Percentiles rank a stretch among this genome's conserved stretches.
These are phyloP conservation scores for Ogataea chonburiensis DNA, from an alignment of 805 yeast genomes.

Conservation along the genomic window DNA sequence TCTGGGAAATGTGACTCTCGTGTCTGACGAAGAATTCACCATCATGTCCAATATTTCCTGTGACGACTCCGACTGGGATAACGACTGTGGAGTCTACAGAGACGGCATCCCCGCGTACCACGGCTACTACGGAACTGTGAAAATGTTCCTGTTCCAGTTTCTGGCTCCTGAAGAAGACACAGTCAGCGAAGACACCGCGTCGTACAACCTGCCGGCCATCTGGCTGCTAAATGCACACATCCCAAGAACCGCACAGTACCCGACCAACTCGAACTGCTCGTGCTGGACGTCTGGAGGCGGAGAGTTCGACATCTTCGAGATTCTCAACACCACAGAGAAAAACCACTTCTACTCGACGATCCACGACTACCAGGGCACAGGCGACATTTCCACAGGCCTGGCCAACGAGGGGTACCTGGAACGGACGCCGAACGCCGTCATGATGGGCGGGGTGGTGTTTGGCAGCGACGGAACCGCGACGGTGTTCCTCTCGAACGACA, in stretches of 20 bases:
- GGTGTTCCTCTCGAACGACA: slow-evolving; percentile 57
- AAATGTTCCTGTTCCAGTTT: slow-evolving; percentile 73
- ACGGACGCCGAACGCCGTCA: slow-evolving; percentile 49
- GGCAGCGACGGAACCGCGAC: slow-evolving; percentile 58
- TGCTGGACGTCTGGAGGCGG: slow-evolving; percentile 81
- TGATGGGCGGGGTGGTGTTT: slow-evolving; percentile 74
- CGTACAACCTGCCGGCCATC: slow-evolving; percentile 67
- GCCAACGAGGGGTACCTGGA: slow-evolving; percentile 53
- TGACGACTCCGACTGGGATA: slow-evolving; percentile 48
- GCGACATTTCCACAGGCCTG: slow-evolving; percentile 58
- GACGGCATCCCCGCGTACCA: slow-evolving; percentile 72
- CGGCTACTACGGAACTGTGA: slow-evolving; percentile 64
- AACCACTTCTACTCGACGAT: slow-evolving; percentile 60
- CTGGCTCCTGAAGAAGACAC: slow-evolving; percentile 58
- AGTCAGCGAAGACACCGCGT: slow-evolving; percentile 32
- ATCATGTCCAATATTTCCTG: slow-evolving; percentile 62
- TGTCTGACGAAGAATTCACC: slow-evolving; percentile 58
- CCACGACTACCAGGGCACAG: slow-evolving; percentile 76
- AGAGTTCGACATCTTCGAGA: slow-evolving; percentile 75
- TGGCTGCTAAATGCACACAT: slow-evolving; percentile 74
- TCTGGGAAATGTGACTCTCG: slow-evolving; percentile 46
- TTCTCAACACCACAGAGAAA: slow-evolving; percentile 59
- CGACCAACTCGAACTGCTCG: slow-evolving; percentile 59
- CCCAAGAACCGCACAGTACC: slow-evolving; percentile 74
- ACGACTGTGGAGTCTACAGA: slow-evolving; percentile 76